Evolutionary conservation across 2,329 filamentous ascomycete genomes (phyloP).

Genomic region (Talaromyces sp.): DNA sequence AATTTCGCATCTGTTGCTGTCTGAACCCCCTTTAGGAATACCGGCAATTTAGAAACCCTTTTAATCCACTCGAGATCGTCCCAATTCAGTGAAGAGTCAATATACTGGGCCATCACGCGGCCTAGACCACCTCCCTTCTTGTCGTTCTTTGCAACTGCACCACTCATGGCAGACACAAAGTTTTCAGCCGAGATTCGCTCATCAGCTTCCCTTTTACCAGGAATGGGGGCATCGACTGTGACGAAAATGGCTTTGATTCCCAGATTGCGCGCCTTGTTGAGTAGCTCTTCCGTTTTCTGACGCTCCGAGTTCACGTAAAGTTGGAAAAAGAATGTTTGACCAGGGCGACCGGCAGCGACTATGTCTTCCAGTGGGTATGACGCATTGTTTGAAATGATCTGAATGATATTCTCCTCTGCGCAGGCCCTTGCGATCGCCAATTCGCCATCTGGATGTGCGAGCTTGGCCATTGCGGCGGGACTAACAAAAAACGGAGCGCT

Average conservation of each 20-base stretch:
- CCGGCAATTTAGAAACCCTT: conserved; percentile 2
- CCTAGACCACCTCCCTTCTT: conserved; percentile 9
- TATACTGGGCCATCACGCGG: conserved; percentile 8
- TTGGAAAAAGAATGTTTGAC: conserved; percentile 41
- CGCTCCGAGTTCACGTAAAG: conserved; percentile 43
- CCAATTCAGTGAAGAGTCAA: conserved; percentile 7
- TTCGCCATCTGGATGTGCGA: conserved; percentile 56
- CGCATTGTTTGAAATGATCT: conserved; percentile 52
- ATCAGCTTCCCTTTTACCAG: conserved; percentile 8
- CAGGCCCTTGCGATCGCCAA: conserved; percentile 47
- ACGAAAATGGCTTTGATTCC: conserved; percentile 19
- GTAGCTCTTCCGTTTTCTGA: conserved; percentile 34
- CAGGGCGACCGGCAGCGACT: conserved; percentile 23
- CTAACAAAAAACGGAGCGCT: conserved; percentile 7
- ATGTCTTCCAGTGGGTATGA: conserved; percentile 51
- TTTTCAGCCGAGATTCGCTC: conserved; percentile 8
- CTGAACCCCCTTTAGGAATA: conserved; percentile 7
- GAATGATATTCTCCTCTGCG: conserved; percentile 43
- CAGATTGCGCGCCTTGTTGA: conserved; percentile 18
- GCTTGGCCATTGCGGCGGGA: conserved; percentile 50
- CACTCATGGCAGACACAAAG: conserved; percentile 3
- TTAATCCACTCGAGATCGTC: conserved; percentile 4
- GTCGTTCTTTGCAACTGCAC: neutral
- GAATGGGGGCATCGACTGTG: conserved; percentile 20
- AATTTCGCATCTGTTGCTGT: conserved; percentile 5